Evolutionary conservation across 352 stramenopile genomes (phyloP), one percentile per base, ranked within the genome.

Genomic region (Porosira glacialis): DNA sequence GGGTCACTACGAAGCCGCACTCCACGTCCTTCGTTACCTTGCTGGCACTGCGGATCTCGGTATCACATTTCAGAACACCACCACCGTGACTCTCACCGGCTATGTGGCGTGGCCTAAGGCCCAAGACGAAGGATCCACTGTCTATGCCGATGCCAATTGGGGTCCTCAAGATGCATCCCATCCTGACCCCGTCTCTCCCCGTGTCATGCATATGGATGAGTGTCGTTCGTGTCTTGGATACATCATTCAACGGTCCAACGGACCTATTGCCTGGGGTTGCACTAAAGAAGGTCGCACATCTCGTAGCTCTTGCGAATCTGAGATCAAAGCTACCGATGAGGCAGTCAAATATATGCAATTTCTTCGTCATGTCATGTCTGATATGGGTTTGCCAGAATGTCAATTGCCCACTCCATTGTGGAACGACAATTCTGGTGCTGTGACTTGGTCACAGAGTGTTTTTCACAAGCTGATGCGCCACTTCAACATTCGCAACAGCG

Each of bases 21-120:
- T 53, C 13, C 45, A 64, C 15, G 56, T 17, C 19, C 56, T 65
- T 13, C 28, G 49, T 3, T 56, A 57, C 13, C 33, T 56, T 33
- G 4, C 28, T 13, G 38, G 10, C 1, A 57, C 43, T 3, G 17
- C 11, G 15, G 57, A 65, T 1, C 57, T 57, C 22, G 57, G 57
- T 21, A 57, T 65, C 11, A 38, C 45, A 1, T 65, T 38, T 33
- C 45, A 53, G 11, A 57, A 43, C 7, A 17, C 24, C 13, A 8
- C 41, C 2, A 10, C 4, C 3, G 15, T 3, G 1, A 24, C 56
- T 11, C 41, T 64, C 41, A 41, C 45, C 22, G 31, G 28, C 3
- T 64, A 56, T 30, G 22, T 4, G 8, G 8, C 3, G 8, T 45
- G 13, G 8, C 38, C 38, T 45, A 8, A 45, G 8, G n/a, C n/a